Conservation (phyloP, 148 eudicot species). For the Cornus suecica region DNA sequence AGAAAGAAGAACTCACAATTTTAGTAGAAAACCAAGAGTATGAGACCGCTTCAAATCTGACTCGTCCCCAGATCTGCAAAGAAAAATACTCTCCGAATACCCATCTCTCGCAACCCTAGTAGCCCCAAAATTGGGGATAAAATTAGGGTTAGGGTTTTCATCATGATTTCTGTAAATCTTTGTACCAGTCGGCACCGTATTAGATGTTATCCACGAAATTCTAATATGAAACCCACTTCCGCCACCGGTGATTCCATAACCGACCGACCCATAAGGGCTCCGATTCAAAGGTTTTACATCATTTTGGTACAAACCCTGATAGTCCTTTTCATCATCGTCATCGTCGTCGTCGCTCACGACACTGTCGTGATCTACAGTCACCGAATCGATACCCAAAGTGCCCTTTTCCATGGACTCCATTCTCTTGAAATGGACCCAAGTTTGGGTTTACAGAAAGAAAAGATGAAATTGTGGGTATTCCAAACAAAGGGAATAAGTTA, state of each 20-base stretch:
- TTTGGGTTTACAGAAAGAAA: too few relatives aligned
- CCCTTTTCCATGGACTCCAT: conserved; percentile 81
- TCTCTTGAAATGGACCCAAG: conserved; percentile 62
- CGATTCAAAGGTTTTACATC: conserved; percentile 12
- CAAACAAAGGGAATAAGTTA: too few relatives aligned
- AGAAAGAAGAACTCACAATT: too few relatives aligned
- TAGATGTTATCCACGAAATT: conserved; percentile 16
- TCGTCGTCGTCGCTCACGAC: conserved; percentile 13
- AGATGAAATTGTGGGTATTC: too few relatives aligned
- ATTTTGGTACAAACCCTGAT: conserved; percentile 12
- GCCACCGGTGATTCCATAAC: conserved; percentile 9
- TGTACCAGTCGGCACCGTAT: neutral
- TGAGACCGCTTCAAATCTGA: too few relatives aligned
- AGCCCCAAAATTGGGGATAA: conserved; percentile 14
- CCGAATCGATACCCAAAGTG: conserved; percentile 9
- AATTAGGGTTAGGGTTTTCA: conserved; percentile 1
- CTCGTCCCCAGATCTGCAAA: too few relatives aligned
- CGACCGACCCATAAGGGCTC: neutral
- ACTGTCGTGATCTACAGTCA: neutral
- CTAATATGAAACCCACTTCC: conserved; percentile 33
- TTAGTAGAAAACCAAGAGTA: too few relatives aligned
- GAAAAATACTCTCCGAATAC: neutral
- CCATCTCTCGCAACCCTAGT: conserved; percentile 23
- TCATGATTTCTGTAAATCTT: conserved; percentile 22
- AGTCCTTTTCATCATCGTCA: conserved; percentile 16